These are phyloP conservation scores for Helicostylum pulchrum DNA, from an alignment of 192 early-diverging fungal genomes.

Conservation along the genomic window DNA sequence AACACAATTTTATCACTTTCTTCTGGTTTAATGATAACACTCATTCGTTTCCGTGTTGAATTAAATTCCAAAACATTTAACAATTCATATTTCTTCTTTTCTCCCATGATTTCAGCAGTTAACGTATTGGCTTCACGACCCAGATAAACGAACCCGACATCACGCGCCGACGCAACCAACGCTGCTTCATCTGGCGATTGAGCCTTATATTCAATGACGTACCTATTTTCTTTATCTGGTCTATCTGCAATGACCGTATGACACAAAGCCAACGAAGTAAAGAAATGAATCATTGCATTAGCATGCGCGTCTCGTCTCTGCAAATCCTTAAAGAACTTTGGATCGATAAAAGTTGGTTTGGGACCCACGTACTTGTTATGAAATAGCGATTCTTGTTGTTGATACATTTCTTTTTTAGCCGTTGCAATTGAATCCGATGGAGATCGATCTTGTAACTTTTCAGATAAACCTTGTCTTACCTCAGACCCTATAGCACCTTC, in stretches of 20 bases:
- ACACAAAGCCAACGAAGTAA: constrained; percentile 81
- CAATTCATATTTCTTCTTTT: constrained; percentile 60
- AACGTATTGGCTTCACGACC: constrained; percentile 70
- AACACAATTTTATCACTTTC: constrained; percentile 65
- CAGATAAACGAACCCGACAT: constrained; percentile 81
- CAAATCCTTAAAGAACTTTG: constrained; percentile 62
- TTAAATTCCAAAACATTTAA: constrained; percentile 87
- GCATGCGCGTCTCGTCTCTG: constrained; percentile 42
- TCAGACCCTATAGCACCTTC: constrained; percentile 46
- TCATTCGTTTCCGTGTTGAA: constrained; percentile 94
- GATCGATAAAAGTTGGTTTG: constrained; percentile 70
- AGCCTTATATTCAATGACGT: constrained; percentile 78
- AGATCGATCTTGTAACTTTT: neutral
- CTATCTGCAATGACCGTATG: constrained; percentile 80
- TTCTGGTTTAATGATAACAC: constrained; percentile 78
- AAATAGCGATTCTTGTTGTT: constrained; percentile 54
- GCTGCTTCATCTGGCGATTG: constrained; percentile 96
- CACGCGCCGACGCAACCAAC: constrained; percentile 80
- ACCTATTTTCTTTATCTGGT: constrained; percentile 43
- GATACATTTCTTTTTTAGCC: constrained; percentile 52
- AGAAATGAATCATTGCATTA: constrained; percentile 73
- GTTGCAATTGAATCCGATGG: constrained; percentile 21
- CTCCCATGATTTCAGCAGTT: constrained; percentile 71
- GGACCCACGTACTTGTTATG: constrained; percentile 59
- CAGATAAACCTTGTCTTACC: constrained; percentile 23